These are phyloP conservation scores for Venustampulla echinocandica DNA, from an alignment of 495 filamentous ascomycete species.

Conservation along the genomic window DNA sequence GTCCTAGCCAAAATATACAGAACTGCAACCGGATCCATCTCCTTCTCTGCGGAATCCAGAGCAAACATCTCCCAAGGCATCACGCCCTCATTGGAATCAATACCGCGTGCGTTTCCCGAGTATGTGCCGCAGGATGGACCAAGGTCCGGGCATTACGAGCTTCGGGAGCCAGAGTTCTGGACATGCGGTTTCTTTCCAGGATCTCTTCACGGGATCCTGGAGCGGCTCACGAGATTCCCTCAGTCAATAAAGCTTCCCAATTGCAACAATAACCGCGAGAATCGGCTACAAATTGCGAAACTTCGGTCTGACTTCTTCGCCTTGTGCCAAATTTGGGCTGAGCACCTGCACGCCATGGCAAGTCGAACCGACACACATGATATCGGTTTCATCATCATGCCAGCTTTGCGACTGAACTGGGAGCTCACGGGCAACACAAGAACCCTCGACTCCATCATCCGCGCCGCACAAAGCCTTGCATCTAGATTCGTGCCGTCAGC, in stretches of 20 bases:
- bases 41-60: not conserved
- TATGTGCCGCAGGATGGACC: slow-evolving; percentile 18
- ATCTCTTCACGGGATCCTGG: slow-evolving; percentile 27
- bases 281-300: too few relatives aligned
- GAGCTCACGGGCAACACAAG: slow-evolving; percentile 25
- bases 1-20: not conserved
- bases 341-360: slow-evolving; percentile 29
- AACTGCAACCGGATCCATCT: not conserved
- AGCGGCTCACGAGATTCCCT: slow-evolving; percentile 17
- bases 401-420: slow-evolving; percentile 29
- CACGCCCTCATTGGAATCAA: too few relatives aligned
- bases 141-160: slow-evolving; percentile 4
- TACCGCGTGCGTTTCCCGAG: slow-evolving; percentile 24
- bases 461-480: slow-evolving; percentile 30
- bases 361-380: slow-evolving; percentile 32
- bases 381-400: slow-evolving; percentile 37
- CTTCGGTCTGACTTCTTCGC: too few relatives aligned
- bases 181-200: slow-evolving; percentile 37
- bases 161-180: slow-evolving; percentile 23
- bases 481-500: slow-evolving; percentile 26
- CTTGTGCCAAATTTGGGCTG: slow-evolving; percentile 30
- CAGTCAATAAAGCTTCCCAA: slow-evolving; percentile 3
- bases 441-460: slow-evolving; percentile 24
- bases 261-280: not conserved
- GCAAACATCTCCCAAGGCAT: not conserved